Conservation (phyloP, 176 grass and related monocot genomes). For the Leersia perrieri region DNA sequence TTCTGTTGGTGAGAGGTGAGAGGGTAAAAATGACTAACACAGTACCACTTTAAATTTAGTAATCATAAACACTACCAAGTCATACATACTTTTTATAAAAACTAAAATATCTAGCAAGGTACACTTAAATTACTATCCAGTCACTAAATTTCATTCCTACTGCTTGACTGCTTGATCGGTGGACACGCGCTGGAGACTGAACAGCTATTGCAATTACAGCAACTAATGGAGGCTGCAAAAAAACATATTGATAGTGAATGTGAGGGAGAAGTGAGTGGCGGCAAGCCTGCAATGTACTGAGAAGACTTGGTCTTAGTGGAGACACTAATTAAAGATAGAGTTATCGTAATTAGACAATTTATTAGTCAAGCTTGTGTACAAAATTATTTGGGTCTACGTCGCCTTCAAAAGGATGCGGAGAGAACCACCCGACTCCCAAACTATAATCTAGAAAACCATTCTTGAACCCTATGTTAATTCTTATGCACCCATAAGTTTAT, state of each 20-base stretch:
- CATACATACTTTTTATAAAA: neutral
- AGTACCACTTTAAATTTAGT: neutral
- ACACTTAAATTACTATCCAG: neutral
- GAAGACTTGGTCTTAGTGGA: neutral
- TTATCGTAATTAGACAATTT: neutral
- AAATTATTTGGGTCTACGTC: neutral
- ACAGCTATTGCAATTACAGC: neutral
- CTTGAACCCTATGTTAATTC: slow-evolving; percentile 6
- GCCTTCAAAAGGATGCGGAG: slow-evolving; percentile 14
- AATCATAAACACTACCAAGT: too few relatives aligned
- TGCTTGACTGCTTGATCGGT: neutral
- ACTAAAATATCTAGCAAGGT: neutral
- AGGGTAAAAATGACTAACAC: neutral
- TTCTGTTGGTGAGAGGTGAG: too few relatives aligned
- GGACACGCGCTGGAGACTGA: neutral
- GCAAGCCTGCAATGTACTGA: slow-evolving; percentile 19
- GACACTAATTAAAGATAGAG: neutral
- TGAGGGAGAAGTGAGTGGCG: slow-evolving; percentile 4
- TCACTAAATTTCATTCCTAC: neutral
- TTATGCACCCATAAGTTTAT: neutral
- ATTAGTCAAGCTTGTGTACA: neutral
- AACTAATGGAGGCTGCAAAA: neutral
- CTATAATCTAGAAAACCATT: slow-evolving; percentile 8
- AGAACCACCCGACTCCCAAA: neutral
- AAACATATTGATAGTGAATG: neutral